phyloP scores from a whole-genome alignment of 2,329 filamentous ascomycete genomes.

The Alternaria ventricosa region DNA sequence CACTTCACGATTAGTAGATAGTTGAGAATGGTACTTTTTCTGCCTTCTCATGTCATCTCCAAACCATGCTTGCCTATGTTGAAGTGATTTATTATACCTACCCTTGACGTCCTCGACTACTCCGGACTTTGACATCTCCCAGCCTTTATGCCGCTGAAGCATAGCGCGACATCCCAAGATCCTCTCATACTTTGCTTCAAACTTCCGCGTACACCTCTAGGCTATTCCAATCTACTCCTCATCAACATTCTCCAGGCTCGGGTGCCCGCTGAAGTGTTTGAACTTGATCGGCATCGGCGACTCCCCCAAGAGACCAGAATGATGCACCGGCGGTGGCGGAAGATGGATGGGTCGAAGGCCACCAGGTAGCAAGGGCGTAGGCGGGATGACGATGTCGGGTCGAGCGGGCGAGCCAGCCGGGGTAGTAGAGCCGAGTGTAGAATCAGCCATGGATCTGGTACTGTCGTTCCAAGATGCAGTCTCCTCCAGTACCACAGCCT shows the following conservation, averaged over 20 bases:
- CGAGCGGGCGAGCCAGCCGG: not conserved
- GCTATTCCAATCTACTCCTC: not conserved
- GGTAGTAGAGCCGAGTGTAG: not conserved
- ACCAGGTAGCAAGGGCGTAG: slow-evolving; percentile 1
- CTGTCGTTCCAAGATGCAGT: not conserved
- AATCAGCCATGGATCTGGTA: not conserved
- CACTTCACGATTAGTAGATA: not conserved
- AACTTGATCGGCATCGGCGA: slow-evolving; percentile 2
- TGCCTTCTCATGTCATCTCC: not conserved
- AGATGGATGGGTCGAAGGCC: not conserved
- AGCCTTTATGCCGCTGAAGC: not conserved
- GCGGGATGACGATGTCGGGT: not conserved
- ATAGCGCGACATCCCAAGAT: not conserved
- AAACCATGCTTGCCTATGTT: not conserved
- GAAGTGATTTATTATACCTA: not conserved
- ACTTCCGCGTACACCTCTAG: not conserved
- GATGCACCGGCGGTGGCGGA: not conserved
- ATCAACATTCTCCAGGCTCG: not conserved
- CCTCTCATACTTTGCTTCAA: not conserved
- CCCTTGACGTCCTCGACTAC: not conserved
- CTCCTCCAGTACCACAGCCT: not conserved
- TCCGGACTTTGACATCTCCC: no score
- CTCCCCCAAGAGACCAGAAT: slow-evolving; percentile 7
- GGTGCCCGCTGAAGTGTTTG: not conserved
- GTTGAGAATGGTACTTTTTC: not conserved